Conservation (phyloP, 257 asterid species). For the Ehretia macrophylla region DNA sequence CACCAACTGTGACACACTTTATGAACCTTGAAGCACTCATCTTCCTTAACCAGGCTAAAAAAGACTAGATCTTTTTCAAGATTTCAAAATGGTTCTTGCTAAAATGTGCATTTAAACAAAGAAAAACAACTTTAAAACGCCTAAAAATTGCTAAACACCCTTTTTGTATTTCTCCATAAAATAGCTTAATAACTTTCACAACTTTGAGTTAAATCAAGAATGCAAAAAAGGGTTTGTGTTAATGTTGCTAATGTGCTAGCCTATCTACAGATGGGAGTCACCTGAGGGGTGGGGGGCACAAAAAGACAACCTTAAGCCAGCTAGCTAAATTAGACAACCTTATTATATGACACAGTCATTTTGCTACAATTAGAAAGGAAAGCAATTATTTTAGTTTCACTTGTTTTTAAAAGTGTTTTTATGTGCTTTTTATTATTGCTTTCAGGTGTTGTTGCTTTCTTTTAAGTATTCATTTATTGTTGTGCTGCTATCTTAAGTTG, state of each 20-base stretch:
- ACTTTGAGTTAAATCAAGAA: background rate
- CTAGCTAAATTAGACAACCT: background rate
- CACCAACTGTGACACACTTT: conserved; percentile 68
- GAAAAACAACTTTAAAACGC: background rate
- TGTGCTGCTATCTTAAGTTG: background rate
- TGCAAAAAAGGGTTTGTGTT: background rate
- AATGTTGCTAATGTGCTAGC: background rate
- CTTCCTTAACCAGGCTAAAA: conserved; percentile 2
- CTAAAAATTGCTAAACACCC: too few relatives aligned
- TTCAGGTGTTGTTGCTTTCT: background rate
- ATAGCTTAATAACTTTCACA: background rate
- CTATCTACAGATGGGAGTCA: background rate
- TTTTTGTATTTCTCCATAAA: background rate
- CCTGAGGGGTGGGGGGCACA: background rate
- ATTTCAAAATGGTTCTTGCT: background rate
- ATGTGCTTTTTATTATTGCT: background rate
- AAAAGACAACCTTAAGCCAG: conserved; percentile 7
- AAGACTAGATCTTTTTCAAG: background rate
- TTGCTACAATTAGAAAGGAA: background rate
- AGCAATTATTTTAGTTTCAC: background rate
- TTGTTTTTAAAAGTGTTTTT: background rate
- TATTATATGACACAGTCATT: background rate
- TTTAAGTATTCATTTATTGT: background rate
- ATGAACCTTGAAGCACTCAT: conserved; percentile 72
- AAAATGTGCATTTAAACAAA: background rate